Evolutionary conservation across 257 asterid species (phyloP), one percentile per base, ranked within the genome.

Genomic region (Cordia subcordata): DNA sequence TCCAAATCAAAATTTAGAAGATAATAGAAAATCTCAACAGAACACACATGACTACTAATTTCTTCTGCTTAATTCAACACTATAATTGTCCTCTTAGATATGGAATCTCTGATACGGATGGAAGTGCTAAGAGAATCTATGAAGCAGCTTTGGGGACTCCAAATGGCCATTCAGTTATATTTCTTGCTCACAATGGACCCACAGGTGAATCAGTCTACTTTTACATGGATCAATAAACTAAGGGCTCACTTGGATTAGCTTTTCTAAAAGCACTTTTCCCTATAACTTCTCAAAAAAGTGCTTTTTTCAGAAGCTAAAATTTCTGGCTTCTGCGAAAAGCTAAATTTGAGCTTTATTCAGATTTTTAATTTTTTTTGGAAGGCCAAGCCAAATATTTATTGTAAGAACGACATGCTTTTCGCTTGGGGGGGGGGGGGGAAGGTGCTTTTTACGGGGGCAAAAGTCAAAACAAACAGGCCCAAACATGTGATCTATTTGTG

Each of bases 121-220:
- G 63, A 73, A 91, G 98, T 58, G 80, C 96, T 32, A 65, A 75
- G 66, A 82, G 77, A 74, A 91, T 91, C 50, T 81, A 60, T 64
- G 61, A 85, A 53, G 77, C 86, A 74, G 94, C 96, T 58, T 55
- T 65, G 54, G 75, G 84, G 65, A 71, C 93, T 67, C 96, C 95
- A 10, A 70, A 74, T 14, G 90, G 77, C 63, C 94, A 91, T 74
- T 79, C 90, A 23, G 58, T 82, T 44, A 67, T 91, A 75, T 71
- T 91, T 62, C 95, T 91, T 77, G 98, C 98, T 61, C 98, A 91
- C 67, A 91, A 91, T 45, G 96, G 98, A 60, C 98, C 98, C 13
- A 77, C 94, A 70, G 96, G 98, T 85, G 40, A 35, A 52, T 61
- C 51, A 65, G 16, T 55, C 54, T 49, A 45, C 57, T 57, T 40